A percentile compares a stretch with the other conserved stretches of the same genome.
phyloP scores from a whole-genome alignment of 2,329 filamentous ascomycete species.

The Neurospora sp. region DNA sequence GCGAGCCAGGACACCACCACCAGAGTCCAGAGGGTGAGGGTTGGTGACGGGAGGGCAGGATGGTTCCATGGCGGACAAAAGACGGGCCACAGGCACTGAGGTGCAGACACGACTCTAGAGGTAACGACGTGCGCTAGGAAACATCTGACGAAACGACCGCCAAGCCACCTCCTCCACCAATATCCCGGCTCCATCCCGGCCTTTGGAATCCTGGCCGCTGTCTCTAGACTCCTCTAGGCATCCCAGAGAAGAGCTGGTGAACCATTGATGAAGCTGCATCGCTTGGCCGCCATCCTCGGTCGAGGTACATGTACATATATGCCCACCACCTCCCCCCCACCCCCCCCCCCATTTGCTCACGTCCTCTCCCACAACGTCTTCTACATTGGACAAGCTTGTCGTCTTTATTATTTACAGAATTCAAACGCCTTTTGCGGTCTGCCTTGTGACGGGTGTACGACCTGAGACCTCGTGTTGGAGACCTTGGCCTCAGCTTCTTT shows the following conservation, averaged over 20 bases:
- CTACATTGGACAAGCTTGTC: background rate
- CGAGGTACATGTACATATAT: background rate
- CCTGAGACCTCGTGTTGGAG: constrained; percentile 14
- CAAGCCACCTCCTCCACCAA: background rate
- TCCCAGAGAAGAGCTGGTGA: background rate
- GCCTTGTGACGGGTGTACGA: constrained; percentile 6
- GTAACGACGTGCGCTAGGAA: background rate
- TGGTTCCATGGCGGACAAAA: background rate
- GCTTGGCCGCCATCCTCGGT: background rate
- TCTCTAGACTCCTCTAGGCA: background rate
- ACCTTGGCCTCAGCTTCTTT: background rate
- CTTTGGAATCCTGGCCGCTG: background rate
- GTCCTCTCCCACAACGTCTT: constrained; percentile 12
- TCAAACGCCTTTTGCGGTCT: background rate
- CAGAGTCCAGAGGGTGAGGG: background rate
- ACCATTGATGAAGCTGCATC: background rate
- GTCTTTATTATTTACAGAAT: background rate
- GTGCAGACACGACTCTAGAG: background rate
- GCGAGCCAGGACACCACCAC: background rate
- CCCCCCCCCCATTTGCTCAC: background rate
- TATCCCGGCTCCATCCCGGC: background rate
- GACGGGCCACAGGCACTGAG: background rate
- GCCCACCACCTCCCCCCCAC: background rate
- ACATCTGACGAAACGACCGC: background rate
- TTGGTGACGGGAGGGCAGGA: background rate